Evolutionary conservation across 345 rosid species (phyloP).

Genomic region (Ceriops decandra): DNA sequence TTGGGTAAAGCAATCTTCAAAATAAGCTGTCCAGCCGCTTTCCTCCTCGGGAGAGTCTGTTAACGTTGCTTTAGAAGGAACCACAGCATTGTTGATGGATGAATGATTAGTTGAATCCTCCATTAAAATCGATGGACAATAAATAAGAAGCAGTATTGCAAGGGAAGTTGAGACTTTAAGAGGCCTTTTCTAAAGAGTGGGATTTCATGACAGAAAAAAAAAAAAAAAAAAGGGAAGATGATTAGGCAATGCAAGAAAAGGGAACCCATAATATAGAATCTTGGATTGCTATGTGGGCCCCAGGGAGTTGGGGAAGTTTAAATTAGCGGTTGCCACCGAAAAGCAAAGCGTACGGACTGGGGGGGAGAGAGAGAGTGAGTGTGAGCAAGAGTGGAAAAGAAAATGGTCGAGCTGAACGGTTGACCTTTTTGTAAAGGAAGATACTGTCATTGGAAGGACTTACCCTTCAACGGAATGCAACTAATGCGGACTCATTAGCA

Average conservation of each 20-base stretch:
- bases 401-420: constrained; percentile 17
- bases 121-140: constrained; percentile 6
- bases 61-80: constrained; percentile 10
- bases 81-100: constrained; percentile 14
- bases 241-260: constrained; percentile 18
- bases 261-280: constrained; percentile 33
- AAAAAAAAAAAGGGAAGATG: constrained; percentile 8
- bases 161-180: not conserved
- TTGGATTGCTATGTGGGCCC: constrained; percentile 29
- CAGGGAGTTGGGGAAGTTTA: constrained; percentile 41
- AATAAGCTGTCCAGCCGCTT: constrained; percentile 89
- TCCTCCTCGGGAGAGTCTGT: constrained; percentile 39
- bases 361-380: constrained; percentile 11
- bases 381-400: constrained; percentile 24
- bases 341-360: constrained; percentile 4
- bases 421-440: constrained; percentile 29
- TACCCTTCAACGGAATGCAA: constrained; percentile 26
- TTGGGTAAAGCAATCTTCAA: constrained; percentile 55
- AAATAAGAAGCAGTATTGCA: not conserved
- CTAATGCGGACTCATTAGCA: constrained; percentile 1
- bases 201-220: constrained; percentile 8
- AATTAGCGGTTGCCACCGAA: constrained; percentile 40
- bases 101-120: constrained; percentile 24
- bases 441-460: constrained; percentile 15
- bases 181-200: not conserved